phyloP scores from a whole-genome alignment of 2,329 filamentous ascomycete genomes.

The Huntiella omanensis region DNA sequence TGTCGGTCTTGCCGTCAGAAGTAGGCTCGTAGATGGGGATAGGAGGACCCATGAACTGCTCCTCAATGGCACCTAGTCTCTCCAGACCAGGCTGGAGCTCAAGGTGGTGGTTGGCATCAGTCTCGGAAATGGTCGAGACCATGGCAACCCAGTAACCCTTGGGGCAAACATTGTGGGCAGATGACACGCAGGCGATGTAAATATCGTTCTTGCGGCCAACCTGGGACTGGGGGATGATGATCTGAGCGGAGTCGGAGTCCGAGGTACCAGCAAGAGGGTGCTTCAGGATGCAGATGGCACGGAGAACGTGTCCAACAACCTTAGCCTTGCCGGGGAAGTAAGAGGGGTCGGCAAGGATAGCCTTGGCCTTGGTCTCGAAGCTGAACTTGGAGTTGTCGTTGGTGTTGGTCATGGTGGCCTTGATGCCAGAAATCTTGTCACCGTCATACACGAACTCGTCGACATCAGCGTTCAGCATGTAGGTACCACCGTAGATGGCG shows the following conservation, averaged over 20 bases:
- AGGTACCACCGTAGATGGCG: slow-evolving; percentile 95
- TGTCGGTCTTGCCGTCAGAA: slow-evolving; percentile 64
- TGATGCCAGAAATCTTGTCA: slow-evolving; percentile 81
- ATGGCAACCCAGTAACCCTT: slow-evolving; percentile 99
- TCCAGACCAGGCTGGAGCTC: slow-evolving; percentile 87
- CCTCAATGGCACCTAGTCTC: slow-evolving; percentile 79
- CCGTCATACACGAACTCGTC: slow-evolving; percentile 77
- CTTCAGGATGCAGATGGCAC: slow-evolving; percentile 93
- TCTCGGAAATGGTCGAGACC: slow-evolving; percentile 92
- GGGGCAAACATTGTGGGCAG: slow-evolving; percentile 93
- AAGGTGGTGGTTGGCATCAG: slow-evolving; percentile 77
- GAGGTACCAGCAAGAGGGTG: slow-evolving; percentile 83
- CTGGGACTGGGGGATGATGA: slow-evolving; percentile 96
- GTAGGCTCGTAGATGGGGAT: slow-evolving; percentile 89
- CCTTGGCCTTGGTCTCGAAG: slow-evolving; percentile 89
- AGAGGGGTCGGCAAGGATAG: slow-evolving; percentile 87
- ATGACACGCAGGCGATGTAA: slow-evolving; percentile 90
- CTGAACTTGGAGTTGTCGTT: slow-evolving; percentile 53
- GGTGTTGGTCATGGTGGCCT: slow-evolving; percentile 84
- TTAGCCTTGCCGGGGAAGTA: slow-evolving; percentile 88
- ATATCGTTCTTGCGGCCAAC: slow-evolving; percentile 95
- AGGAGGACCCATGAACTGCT: slow-evolving; percentile 85
- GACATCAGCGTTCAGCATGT: slow-evolving; percentile 94
- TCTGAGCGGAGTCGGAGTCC: slow-evolving; percentile 73
- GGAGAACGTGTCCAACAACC: slow-evolving; percentile 75